These are phyloP conservation scores for Diplocarpon mali DNA, from an alignment of 2,329 filamentous ascomycete genomes.

Conservation along the genomic window DNA sequence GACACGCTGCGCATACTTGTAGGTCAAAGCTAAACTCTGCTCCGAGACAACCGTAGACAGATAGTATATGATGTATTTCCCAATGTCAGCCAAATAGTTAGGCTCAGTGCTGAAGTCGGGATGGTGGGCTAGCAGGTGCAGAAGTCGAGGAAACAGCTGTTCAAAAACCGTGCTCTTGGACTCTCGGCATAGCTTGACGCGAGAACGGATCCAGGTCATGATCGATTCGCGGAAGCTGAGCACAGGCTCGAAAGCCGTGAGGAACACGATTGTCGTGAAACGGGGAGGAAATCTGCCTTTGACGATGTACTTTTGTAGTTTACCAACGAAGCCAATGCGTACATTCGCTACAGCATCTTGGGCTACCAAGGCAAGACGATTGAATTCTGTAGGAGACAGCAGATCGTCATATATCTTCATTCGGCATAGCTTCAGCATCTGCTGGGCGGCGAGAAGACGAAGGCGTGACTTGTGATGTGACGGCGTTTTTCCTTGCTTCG, in stretches of 20 bases:
- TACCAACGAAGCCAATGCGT: conserved; percentile 67
- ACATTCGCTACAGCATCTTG: conserved; percentile 70
- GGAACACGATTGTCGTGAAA: conserved; percentile 83
- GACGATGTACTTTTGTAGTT: conserved; percentile 83
- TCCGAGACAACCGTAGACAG: conserved; percentile 72
- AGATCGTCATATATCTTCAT: conserved; percentile 65
- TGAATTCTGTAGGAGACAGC: conserved; percentile 64
- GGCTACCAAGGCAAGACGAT: conserved; percentile 66
- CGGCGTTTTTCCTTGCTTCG: conserved; percentile 65
- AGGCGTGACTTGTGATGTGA: conserved; percentile 69
- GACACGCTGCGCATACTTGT: conserved; percentile 82
- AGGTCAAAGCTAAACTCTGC: conserved; percentile 78
- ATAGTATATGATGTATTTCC: conserved; percentile 84
- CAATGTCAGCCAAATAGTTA: conserved; percentile 67
- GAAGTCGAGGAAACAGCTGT: conserved; percentile 65
- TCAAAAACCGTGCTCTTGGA: conserved; percentile 61
- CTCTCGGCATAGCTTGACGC: conserved; percentile 53
- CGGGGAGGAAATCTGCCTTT: conserved; percentile 57
- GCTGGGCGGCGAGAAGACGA: conserved; percentile 68
- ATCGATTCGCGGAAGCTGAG: conserved; percentile 61
- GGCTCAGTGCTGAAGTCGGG: conserved; percentile 67
- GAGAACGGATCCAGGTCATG: conserved; percentile 80
- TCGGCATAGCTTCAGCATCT: conserved; percentile 74
- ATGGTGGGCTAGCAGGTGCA: conserved; percentile 86
- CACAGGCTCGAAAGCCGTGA: conserved; percentile 83